Conservation (phyloP, 2,329 filamentous ascomycete species). For the Colletotrichum endophyticum region DNA sequence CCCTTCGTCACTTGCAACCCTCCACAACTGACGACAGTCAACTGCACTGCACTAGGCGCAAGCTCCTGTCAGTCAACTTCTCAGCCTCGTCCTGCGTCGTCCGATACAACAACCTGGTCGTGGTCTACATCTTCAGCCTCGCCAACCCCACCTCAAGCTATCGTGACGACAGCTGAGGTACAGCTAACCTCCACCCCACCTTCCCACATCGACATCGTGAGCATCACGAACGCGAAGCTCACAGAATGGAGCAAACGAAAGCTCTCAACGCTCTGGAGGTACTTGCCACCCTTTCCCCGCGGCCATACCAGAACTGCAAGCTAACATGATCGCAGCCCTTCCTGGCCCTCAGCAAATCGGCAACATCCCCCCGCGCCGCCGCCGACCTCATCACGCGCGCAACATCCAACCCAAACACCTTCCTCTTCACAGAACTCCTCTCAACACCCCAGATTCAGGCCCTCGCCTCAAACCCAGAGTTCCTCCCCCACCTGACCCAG, state of each 20-base stretch:
- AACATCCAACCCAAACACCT: slow-evolving; percentile 88
- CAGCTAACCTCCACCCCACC: background rate
- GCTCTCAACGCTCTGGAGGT: slow-evolving; percentile 70
- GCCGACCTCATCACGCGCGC: slow-evolving; percentile 87
- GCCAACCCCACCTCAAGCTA: background rate
- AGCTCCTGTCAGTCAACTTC: background rate
- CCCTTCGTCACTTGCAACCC: background rate
- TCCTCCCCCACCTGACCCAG: slow-evolving; percentile 67
- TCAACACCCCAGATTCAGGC: slow-evolving; percentile 79
- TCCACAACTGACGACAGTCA: background rate
- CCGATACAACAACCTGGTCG: background rate
- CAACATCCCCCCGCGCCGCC: slow-evolving; percentile 81
- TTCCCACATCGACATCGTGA: background rate
- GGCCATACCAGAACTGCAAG: background rate
- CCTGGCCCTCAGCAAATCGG: slow-evolving; percentile 85
- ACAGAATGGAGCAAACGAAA: slow-evolving; percentile 75
- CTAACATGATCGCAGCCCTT: slow-evolving; percentile 72
- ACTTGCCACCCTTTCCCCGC: slow-evolving; percentile 3
- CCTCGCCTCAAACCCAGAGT: slow-evolving; percentile 67
- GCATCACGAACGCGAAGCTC: background rate
- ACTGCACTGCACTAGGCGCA: background rate
- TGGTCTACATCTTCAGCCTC: slow-evolving; percentile 3
- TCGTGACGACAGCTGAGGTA: background rate
- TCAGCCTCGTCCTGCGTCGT: background rate
- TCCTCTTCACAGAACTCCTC: slow-evolving; percentile 93